These are phyloP conservation scores for Vanilla planifolia DNA, from an alignment of 106 monocot genomes.

Conservation along the genomic window DNA sequence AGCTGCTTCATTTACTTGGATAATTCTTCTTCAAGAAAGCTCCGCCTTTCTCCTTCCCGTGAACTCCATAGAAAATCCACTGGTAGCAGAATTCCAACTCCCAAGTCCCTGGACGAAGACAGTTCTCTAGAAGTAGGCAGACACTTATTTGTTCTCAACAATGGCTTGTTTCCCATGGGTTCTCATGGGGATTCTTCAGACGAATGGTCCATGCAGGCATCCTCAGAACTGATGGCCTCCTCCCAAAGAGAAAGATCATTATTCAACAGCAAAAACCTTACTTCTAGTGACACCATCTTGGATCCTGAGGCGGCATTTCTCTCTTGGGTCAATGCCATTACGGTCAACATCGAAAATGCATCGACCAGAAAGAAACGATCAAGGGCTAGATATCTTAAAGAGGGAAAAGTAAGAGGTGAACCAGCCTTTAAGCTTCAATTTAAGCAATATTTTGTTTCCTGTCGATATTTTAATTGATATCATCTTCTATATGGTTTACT, in stretches of 20 bases:
- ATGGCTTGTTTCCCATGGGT: slow-evolving; percentile 34
- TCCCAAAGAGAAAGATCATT: slow-evolving; percentile 62
- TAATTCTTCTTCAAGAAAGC: slow-evolving; percentile 27
- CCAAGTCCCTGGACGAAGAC: slow-evolving; percentile 38
- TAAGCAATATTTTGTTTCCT: too few relatives aligned
- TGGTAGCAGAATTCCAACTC: slow-evolving; percentile 31
- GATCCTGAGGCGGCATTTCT: slow-evolving; percentile 48
- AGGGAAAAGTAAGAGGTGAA: neutral
- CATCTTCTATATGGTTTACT: too few relatives aligned
- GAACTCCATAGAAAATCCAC: slow-evolving; percentile 37
- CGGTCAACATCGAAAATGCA: slow-evolving; percentile 19
- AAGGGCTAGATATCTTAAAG: too few relatives aligned
- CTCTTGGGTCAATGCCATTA: slow-evolving; percentile 28
- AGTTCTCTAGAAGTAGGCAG: slow-evolving; percentile 25
- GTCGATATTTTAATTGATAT: too few relatives aligned
- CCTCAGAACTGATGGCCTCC: slow-evolving; percentile 69
- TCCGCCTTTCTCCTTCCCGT: slow-evolving; percentile 27
- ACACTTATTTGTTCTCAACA: slow-evolving; percentile 33
- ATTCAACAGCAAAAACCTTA: slow-evolving; percentile 28
- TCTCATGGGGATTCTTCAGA: slow-evolving; percentile 64
- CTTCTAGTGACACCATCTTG: slow-evolving; percentile 23
- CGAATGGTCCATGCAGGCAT: slow-evolving; percentile 75
- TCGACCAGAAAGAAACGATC: slow-evolving; percentile 36
- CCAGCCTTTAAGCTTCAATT: too few relatives aligned
- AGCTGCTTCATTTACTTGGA: slow-evolving; percentile 24